Base-by-base conservation (phyloP, 495 filamentous ascomycete genomes). In the Astrothelium macrocarpum region DNA sequence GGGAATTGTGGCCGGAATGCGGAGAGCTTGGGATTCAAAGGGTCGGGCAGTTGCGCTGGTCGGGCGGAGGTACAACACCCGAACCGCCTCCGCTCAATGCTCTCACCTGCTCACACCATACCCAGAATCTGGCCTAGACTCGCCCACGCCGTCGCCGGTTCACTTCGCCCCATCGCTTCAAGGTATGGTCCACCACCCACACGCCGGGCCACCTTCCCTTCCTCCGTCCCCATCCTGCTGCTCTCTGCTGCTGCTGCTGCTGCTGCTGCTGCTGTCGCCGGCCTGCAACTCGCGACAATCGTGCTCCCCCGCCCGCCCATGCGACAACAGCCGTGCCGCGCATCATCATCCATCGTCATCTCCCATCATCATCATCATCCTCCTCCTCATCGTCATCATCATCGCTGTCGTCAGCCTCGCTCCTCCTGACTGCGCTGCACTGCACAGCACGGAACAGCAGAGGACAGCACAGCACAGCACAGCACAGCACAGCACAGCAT, bases 1-100 rank as follows among this genome's bases (percentile, higher is more conserved):
- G 9, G 61, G 64, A 69, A 62, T 45, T 56, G 64, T 63, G 14
- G 10, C 16, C 62, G 23, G 45, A 59, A 53, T 32, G 62, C 29
- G 62, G 62, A 42, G 28, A 32, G 43, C n/a, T n/a, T n/a, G n/a
- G n/a, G n/a, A n/a, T n/a, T n/a, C n/a, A n/a, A n/a, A n/a, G n/a
- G n/a, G n/a, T n/a, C n/a, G n/a, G 7, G 62, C 46, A 16, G 28
- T 36, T 26, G 29, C 18, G 42, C 25, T 59, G 34, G 34, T 14
- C 34, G 5, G 34, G 34, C 34, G 5, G 14, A 14, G 5, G 34
- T 39, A 5, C 34, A 39, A 5, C 14, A 14, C 34, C 34, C 34
- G 34, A 14, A 5, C 5, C 34, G 34, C 5, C 34, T 39, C 14
- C 34, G 34, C 34, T 14, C 34, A 39, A n/a, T n/a, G n/a, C n/a